Evolutionary conservation across 192 early-diverging fungal genomes (phyloP).

Genomic region (Backusella tuberculispora): DNA sequence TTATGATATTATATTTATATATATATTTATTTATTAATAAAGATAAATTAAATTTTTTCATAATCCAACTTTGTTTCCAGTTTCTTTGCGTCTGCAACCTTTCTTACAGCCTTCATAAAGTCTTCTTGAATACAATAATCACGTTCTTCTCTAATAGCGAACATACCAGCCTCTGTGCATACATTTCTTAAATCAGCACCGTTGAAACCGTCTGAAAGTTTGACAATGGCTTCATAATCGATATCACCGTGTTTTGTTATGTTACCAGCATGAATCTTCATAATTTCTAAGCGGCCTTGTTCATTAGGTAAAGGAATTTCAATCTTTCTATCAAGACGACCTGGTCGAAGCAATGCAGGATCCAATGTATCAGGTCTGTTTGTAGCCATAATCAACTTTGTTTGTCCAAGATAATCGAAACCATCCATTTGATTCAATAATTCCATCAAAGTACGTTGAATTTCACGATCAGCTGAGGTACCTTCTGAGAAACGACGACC

Average conservation of each 20-base stretch:
- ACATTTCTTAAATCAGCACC: conserved; percentile 99
- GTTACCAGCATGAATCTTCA: conserved; percentile 93
- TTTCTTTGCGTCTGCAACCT: conserved; percentile 98
- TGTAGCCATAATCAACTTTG: conserved; percentile 99
- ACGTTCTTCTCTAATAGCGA: conserved; percentile 98
- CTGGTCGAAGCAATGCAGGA: conserved; percentile 94
- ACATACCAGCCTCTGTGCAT: conserved; percentile 99
- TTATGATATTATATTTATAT: conserved; percentile 1
- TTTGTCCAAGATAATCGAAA: conserved; percentile 96
- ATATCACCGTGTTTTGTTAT: conserved; percentile 97
- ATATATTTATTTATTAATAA: neutral
- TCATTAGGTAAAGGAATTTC: conserved; percentile 99
- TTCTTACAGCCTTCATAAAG: conserved; percentile 99
- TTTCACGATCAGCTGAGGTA: conserved; percentile 98
- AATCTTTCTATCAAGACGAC: conserved; percentile 96
- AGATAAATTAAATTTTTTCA: conserved; percentile 70
- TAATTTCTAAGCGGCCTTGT: conserved; percentile 93
- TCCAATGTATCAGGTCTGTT: conserved; percentile 99
- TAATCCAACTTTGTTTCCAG: conserved; percentile 89
- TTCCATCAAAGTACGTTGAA: conserved; percentile 99
- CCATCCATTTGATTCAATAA: conserved; percentile 99
- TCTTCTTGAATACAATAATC: conserved; percentile 98
- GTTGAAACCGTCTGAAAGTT: conserved; percentile 98
- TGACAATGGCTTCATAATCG: conserved; percentile 99
- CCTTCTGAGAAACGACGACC: conserved; percentile 98